Evolutionary conservation across 2,329 filamentous ascomycete genomes (phyloP).

Genomic region (Penicillium sumatraense): DNA sequence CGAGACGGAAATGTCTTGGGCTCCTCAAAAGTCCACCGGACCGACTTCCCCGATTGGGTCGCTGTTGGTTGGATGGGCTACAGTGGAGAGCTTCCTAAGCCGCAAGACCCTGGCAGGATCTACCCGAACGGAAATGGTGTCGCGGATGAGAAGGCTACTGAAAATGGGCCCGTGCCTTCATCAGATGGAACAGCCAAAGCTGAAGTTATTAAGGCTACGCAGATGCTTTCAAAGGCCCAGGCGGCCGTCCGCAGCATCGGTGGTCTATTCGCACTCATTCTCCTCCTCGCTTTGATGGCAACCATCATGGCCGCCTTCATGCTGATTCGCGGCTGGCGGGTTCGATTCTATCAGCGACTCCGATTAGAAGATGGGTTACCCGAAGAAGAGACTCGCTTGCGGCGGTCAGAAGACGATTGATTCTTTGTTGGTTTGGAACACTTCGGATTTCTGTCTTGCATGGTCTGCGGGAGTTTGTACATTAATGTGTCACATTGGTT

Average conservation of each 20-base stretch:
- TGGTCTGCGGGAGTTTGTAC: slow-evolving; percentile 12
- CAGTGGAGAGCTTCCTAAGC: slow-evolving; percentile 10
- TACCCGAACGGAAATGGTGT: background rate
- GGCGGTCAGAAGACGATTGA: slow-evolving; percentile 17
- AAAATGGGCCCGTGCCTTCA: background rate
- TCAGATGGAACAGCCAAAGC: slow-evolving; percentile 16
- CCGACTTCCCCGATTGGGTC: slow-evolving; percentile 21
- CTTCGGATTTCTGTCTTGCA: slow-evolving; percentile 4
- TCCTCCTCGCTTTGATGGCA: slow-evolving; percentile 21
- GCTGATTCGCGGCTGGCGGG: slow-evolving; percentile 28
- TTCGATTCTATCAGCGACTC: slow-evolving; percentile 27
- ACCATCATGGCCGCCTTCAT: slow-evolving; percentile 21
- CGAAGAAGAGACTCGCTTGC: slow-evolving; percentile 18
- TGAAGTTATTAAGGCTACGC: slow-evolving; percentile 21
- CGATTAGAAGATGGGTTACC: slow-evolving; percentile 12
- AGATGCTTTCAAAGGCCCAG: slow-evolving; percentile 20
- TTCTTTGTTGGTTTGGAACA: background rate
- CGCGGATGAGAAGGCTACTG: background rate
- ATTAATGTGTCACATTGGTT: slow-evolving; percentile 1
- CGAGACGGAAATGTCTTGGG: slow-evolving; percentile 21
- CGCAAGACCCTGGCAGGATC: slow-evolving; percentile 19
- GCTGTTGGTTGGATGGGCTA: slow-evolving; percentile 21
- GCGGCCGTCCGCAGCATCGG: slow-evolving; percentile 23
- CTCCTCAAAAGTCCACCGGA: slow-evolving; percentile 23
- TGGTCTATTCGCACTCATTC: slow-evolving; percentile 22